Evolutionary conservation across 1,284 basidiomycete species (phyloP), one percentile per base, ranked within the genome.

Genomic region (Pascua guehoae): DNA sequence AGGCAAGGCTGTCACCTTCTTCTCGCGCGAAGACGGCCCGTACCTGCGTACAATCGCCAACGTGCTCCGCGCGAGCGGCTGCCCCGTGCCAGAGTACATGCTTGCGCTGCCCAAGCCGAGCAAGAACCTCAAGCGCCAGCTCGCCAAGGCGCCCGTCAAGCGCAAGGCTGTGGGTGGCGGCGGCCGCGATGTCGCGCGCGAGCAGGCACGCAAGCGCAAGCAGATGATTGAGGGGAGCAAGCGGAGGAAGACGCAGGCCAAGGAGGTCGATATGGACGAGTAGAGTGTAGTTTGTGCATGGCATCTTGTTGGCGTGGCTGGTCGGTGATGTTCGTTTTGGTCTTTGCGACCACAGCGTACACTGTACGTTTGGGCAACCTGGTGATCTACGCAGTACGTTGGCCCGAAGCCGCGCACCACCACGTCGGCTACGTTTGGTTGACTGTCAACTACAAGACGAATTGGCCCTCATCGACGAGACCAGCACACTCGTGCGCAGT

Each of bases 41-140:
- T 91, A 88, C 77, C 81, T 98, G 45, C 94, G 95, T 79, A 86
- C 89, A 87, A 90, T 98, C 69, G 95, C 95, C 51, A 98, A 98
- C 69, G 91, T 98, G 15, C 85, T 98, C 66, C 81, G 89, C 17
- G 87, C 93, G 67, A 92, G 91, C 1, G 93, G 92, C 14, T 93
- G 88, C 66, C 76, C 82, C 2, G 91, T 96, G 1, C 89, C 93
- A 0, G 88, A 91, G 18, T 97, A 91, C 89, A 94, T 95, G 66
- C 71, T 88, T 38, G 87, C 88, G 65, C 81, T 96, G 43, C 88
- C 87, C 18, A 92, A 89, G 68, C 90, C 93, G 1, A 89, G 86
- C 4, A 93, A 93, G 77, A 84, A 95, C 81, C 88, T 89, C 74
- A 86, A 88, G 66, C 86, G 83, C 66, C 81, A 86, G 70, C 88